phyloP scores from a whole-genome alignment of 129 eudicot species.

The Flaveria ramosissima region DNA sequence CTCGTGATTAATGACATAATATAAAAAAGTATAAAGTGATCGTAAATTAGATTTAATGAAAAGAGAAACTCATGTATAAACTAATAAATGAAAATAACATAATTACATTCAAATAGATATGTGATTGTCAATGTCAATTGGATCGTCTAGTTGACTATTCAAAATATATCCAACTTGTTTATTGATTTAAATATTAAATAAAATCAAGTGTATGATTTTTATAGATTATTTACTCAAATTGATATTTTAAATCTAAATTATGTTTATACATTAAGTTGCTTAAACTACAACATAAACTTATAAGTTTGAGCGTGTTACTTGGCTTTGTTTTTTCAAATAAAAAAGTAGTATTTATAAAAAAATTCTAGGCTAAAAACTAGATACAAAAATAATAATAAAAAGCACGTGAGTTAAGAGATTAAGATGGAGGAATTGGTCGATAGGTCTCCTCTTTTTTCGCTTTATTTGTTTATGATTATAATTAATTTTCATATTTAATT shows the following conservation, averaged over 20 bases:
- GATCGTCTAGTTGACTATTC: neutral
- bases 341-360: too few species aligned
- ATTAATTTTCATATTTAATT: too few species aligned
- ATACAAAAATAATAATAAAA: neutral
- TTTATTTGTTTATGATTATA: too few species aligned
- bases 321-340: neutral
- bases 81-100: neutral
- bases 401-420: neutral
- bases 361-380: neutral
- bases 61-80: neutral
- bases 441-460: too few species aligned
- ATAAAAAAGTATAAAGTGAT: neutral
- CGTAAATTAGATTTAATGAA: neutral
- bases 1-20: neutral
- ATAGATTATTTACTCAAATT: neutral
- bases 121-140: neutral
- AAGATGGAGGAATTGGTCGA: neutral
- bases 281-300: neutral
- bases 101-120: neutral
- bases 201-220: neutral
- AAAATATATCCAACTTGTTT: neutral
- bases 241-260: neutral
- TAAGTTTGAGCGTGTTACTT: neutral
- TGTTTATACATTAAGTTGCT: neutral
- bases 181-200: neutral